Evolutionary conservation across 2,329 filamentous ascomycete genomes (phyloP), one percentile per base, ranked within the genome.

Genomic region (Diaporthe sp.): DNA sequence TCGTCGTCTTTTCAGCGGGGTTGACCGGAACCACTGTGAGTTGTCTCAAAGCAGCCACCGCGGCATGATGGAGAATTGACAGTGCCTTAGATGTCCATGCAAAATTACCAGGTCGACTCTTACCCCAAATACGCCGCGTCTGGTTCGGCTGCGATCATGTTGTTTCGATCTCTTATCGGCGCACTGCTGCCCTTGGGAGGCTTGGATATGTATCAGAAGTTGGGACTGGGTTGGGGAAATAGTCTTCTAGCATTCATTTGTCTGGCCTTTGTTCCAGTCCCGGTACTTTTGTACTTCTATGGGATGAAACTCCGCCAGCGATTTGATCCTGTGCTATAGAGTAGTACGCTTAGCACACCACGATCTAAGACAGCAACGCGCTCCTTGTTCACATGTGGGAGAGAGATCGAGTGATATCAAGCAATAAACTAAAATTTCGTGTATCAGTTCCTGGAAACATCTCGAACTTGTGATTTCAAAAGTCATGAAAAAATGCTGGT

Each of bases 1-100:
- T 60, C 4, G 80, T 81, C 0, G 83, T 89, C 28, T 86, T 90
- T 73, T 87, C 88, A 0, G 80, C 85, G 4, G 89, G 88, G 10
- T 64, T 69, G 35, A 77, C 77, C 45, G 45, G 76, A 38, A 70
- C 76, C 61, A 75, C 79, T 25, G 57, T 40, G 25, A 25, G 57
- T 60, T n/a, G 5, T 3, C 19, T 12, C 3, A 25, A 38, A 19
- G 42, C 5, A 22, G 17, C 42, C 5, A n/a, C 55, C 9, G 38
- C 30, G 9, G 9, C 4, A 58, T 10, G 4, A 38, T 8, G 22
- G 10, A 60, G 9, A 25, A 35, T 4, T 60, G 57, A 60, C 33
- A 40, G 8, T 5, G 8, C 2, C 4, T 25, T 12, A 60, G 69
- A 77, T 78, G 71, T 66, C 73, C 33, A 67, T 75, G 35, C 77